Evolutionary conservation across 176 grass and related monocot species (phyloP).

Genomic region (Oryza meridionalis): DNA sequence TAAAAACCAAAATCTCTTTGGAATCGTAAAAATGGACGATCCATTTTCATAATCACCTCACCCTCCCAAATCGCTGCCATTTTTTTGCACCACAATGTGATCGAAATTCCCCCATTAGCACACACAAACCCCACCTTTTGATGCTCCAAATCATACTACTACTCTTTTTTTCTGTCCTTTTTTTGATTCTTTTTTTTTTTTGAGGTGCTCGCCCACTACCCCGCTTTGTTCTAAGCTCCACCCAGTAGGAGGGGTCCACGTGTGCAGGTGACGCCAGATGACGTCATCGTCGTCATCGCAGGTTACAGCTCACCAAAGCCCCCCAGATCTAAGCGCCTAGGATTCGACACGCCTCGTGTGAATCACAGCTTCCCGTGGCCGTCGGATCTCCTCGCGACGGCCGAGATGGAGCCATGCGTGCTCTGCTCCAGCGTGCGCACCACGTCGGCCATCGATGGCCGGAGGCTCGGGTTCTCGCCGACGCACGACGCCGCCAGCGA

Average conservation of each 20-base stretch:
- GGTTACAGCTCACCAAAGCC: constrained; percentile 40
- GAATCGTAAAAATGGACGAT: constrained; percentile 43
- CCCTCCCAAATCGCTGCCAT: constrained; percentile 15
- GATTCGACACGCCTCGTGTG: constrained; percentile 29
- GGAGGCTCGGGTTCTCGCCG: constrained; percentile 62
- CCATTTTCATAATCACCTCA: neutral
- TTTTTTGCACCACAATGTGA: constrained; percentile 45
- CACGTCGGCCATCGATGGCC: constrained; percentile 79
- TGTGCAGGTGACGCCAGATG: constrained; percentile 3
- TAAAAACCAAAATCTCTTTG: constrained; percentile 37
- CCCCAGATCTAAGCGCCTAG: constrained; percentile 52
- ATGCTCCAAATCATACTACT: constrained; percentile 3
- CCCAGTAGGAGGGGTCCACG: constrained; percentile 30
- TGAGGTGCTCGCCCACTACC: constrained; percentile 35
- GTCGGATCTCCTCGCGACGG: constrained; percentile 42
- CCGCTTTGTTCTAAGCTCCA: constrained; percentile 36
- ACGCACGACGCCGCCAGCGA: constrained; percentile 58
- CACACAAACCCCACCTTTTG: constrained; percentile 28
- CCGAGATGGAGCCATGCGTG: constrained; percentile 47
- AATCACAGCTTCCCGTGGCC: constrained; percentile 37
- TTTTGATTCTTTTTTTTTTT: constrained; percentile 16
- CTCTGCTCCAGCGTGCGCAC: constrained; percentile 52
- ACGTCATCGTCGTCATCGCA: constrained; percentile 12
- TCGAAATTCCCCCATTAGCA: constrained; percentile 31
- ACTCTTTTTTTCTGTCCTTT: neutral